phyloP scores from a whole-genome alignment of 2,329 filamentous ascomycete species.

The Neonectria sp. region DNA sequence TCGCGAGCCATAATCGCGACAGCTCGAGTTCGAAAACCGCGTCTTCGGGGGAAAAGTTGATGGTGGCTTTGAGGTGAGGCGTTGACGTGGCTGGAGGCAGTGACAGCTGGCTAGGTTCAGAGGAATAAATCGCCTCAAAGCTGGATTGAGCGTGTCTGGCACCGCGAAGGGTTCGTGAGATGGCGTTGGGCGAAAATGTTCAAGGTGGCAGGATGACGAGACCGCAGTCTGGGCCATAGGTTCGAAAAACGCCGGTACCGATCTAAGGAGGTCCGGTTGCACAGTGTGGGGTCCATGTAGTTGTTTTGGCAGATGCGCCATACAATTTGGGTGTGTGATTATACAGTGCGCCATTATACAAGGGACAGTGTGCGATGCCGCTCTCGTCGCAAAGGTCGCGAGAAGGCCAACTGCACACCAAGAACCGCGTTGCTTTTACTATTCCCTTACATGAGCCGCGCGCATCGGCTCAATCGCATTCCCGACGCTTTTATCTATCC shows the following conservation, averaged over 20 bases:
- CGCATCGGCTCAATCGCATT: slow-evolving; percentile 27
- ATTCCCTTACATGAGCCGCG: slow-evolving; percentile 18
- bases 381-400: slow-evolving; percentile 21
- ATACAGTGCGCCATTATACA: slow-evolving; percentile 36
- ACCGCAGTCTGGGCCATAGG: slow-evolving; percentile 21
- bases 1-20: slow-evolving; percentile 54
- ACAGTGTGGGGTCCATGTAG: slow-evolving; percentile 39
- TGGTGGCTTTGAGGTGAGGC: slow-evolving; percentile 25
- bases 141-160: slow-evolving; percentile 6
- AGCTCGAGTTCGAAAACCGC: slow-evolving; percentile 37
- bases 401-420: slow-evolving; percentile 8
- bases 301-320: background rate
- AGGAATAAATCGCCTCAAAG: slow-evolving; percentile 1
- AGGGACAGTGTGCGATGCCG: slow-evolving; percentile 39
- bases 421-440: slow-evolving; percentile 8
- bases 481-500: slow-evolving; percentile 43
- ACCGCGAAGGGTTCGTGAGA: slow-evolving; percentile 15
- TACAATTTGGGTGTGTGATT: background rate
- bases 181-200: slow-evolving; percentile 26
- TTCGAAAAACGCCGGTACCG: slow-evolving; percentile 44
- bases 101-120: background rate
- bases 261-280: slow-evolving; percentile 36
- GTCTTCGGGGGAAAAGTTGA: slow-evolving; percentile 34
- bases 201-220: slow-evolving; percentile 26
- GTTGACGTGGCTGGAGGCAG: background rate